A percentile compares a stretch with the other conserved stretches of the same genome.
Evolutionary conservation across 371 early-diverging fungal genomes (phyloP).

Genomic region (Lichtheimia hyalospora): DNA sequence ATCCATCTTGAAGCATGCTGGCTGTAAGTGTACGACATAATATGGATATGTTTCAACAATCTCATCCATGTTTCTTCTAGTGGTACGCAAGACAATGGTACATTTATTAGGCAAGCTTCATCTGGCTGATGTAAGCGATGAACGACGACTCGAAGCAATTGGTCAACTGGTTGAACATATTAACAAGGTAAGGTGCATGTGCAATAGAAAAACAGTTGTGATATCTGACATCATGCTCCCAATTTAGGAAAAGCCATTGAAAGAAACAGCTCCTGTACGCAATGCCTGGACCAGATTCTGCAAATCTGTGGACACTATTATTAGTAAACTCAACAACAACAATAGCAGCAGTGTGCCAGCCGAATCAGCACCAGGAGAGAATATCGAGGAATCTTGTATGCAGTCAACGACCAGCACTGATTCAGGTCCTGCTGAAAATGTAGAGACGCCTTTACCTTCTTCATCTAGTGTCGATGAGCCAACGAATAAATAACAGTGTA

Average conservation of each 20-base stretch:
- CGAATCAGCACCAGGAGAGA: no score
- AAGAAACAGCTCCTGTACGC: constrained; percentile 21
- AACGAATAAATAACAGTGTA: no score
- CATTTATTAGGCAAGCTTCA: constrained; percentile 37
- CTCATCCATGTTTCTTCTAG: constrained; percentile 10
- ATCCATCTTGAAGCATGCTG: constrained; percentile 21
- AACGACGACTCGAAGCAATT: constrained; percentile 28
- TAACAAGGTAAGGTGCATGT: constrained; percentile 24
- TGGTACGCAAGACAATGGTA: constrained; percentile 36
- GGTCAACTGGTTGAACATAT: constrained; percentile 22
- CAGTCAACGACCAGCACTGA: no score
- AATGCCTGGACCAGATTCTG: constrained; percentile 32
- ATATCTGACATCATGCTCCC: neutral
- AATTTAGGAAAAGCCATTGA: constrained; percentile 26
- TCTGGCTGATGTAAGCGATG: constrained; percentile 27
- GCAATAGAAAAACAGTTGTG: neutral
- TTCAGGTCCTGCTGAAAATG: no score
- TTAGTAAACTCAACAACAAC: no score
- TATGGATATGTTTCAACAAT: neutral
- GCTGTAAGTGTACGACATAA: constrained; percentile 4
- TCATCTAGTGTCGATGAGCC: no score
- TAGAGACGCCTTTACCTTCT: no score
- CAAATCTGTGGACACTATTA: constrained; percentile 14
- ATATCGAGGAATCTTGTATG: no score
- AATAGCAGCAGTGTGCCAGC: no score